These are phyloP conservation scores for Endotrypanum monterogeii DNA, from an alignment of 208 protist species.

Conservation along the genomic window DNA sequence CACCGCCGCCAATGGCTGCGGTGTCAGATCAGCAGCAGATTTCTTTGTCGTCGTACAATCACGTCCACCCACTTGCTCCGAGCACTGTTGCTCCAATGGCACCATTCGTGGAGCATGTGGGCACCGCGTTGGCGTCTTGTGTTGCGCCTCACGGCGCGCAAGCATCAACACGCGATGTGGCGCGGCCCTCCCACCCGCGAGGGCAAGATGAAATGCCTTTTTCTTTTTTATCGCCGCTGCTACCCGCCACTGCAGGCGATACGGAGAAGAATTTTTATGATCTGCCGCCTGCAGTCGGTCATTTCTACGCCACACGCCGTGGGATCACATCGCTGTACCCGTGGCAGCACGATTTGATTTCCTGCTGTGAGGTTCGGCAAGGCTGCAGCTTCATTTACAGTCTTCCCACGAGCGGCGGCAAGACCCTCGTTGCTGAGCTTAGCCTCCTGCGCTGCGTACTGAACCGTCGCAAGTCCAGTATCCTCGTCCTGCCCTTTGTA, in stretches of 20 bases:
- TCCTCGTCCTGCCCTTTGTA: constrained; percentile 95
- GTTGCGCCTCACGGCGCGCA: not conserved
- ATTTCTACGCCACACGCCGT: constrained; percentile 47
- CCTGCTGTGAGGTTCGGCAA: constrained; percentile 40
- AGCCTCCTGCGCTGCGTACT: constrained; percentile 85
- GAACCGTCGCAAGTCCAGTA: constrained; percentile 55
- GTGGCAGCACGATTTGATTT: constrained; percentile 88
- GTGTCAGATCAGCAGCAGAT: not conserved
- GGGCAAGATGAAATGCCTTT: not conserved
- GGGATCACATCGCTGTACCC: constrained; percentile 68
- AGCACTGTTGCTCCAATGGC: not conserved
- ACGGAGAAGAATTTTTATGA: constrained; percentile 44
- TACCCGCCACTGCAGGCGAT: not conserved
- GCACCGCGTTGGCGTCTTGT: not conserved
- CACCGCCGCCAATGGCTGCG: not conserved
- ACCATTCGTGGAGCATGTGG: not conserved
- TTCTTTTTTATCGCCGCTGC: not conserved
- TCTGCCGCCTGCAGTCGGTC: constrained; percentile 40
- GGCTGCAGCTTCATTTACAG: constrained; percentile 89
- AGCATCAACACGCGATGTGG: not conserved
- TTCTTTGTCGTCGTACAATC: not conserved
- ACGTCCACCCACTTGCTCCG: not conserved
- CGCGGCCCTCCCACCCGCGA: not conserved
- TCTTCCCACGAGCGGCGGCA: constrained; percentile 92
- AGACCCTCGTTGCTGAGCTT: constrained; percentile 95